phyloP scores from a whole-genome alignment of 306 rosid genomes.

The Calophaca sinica region DNA sequence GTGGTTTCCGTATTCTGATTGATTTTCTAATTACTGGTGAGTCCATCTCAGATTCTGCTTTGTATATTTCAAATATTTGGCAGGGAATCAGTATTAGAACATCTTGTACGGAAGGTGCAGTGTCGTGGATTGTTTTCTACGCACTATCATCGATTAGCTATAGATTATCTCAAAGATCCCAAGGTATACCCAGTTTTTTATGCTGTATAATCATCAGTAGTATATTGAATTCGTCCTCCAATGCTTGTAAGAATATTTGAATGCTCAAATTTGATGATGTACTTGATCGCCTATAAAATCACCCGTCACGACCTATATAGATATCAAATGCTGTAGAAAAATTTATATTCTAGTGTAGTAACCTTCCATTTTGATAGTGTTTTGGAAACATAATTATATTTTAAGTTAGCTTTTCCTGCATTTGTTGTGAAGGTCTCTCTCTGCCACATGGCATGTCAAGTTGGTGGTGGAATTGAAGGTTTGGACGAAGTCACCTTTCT shows the following conservation, averaged over 20 bases:
- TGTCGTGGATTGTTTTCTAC: slow-evolving; percentile 95
- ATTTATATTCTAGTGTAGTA: background rate
- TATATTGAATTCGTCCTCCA: slow-evolving; percentile 12
- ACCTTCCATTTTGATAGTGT: slow-evolving; percentile 39
- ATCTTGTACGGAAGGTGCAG: slow-evolving; percentile 77
- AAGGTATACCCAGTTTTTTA: slow-evolving; percentile 55
- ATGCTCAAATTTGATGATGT: slow-evolving; percentile 3
- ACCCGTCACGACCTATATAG: slow-evolving; percentile 16
- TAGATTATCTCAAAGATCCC: slow-evolving; percentile 68
- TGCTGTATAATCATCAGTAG: slow-evolving; percentile 11
- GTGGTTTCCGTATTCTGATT: slow-evolving; percentile 17
- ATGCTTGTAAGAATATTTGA: slow-evolving; percentile 32
- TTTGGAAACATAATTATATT: slow-evolving; percentile 32
- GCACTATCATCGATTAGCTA: slow-evolving; percentile 84
- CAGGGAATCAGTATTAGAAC: slow-evolving; percentile 91
- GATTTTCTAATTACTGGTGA: slow-evolving; percentile 21
- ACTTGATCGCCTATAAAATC: slow-evolving; percentile 8
- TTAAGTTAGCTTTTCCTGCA: slow-evolving; percentile 40
- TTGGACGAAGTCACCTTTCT: slow-evolving; percentile 96
- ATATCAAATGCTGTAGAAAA: slow-evolving; percentile 37
- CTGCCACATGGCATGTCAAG: slow-evolving; percentile 93
- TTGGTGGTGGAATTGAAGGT: slow-evolving; percentile 72
- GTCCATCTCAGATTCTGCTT: slow-evolving; percentile 30
- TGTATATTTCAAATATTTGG: slow-evolving; percentile 40
- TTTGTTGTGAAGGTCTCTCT: slow-evolving; percentile 76